phyloP scores from a whole-genome alignment of 345 rosid species.

The Rhizophora mangle region DNA sequence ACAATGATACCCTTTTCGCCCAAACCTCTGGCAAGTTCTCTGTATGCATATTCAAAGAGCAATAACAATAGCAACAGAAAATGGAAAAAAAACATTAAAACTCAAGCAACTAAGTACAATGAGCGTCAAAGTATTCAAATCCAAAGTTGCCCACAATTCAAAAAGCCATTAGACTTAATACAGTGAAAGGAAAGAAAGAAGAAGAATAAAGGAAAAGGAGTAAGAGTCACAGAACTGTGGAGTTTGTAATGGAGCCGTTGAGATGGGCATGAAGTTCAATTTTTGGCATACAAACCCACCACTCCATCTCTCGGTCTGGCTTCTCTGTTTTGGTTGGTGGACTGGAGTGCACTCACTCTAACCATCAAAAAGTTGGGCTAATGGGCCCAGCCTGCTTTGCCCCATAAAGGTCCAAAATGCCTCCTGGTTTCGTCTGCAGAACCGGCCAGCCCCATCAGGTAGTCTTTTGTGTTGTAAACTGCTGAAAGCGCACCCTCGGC shows the following conservation, averaged over 20 bases:
- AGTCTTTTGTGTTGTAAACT: too few relatives aligned
- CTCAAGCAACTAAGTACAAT: not conserved
- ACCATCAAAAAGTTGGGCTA: too few relatives aligned
- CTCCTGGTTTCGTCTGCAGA: too few relatives aligned
- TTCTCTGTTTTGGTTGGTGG: not conserved
- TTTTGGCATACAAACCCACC: conserved; percentile 71
- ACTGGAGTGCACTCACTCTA: not conserved
- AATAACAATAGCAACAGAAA: not conserved
- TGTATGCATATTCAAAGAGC: conserved; percentile 23
- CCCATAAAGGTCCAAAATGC: too few relatives aligned
- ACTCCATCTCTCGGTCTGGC: conserved; percentile 31
- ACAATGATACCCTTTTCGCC: conserved; percentile 63
- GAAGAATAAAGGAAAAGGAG: not conserved
- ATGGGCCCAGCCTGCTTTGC: too few relatives aligned
- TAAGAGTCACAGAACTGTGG: conserved; percentile 62
- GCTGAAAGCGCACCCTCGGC: too few relatives aligned
- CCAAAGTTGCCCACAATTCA: not conserved
- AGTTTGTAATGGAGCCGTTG: conserved; percentile 83
- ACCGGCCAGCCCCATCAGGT: too few relatives aligned
- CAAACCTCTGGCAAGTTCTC: conserved; percentile 79
- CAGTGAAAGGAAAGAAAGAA: too few relatives aligned
- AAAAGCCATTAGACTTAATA: not conserved
- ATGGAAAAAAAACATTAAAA: not conserved
- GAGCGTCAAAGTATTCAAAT: not conserved
- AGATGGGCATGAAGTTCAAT: conserved; percentile 98